These are phyloP conservation scores for Clathrus columnatus DNA, from an alignment of 768 basidiomycete genomes.

Conservation along the genomic window DNA sequence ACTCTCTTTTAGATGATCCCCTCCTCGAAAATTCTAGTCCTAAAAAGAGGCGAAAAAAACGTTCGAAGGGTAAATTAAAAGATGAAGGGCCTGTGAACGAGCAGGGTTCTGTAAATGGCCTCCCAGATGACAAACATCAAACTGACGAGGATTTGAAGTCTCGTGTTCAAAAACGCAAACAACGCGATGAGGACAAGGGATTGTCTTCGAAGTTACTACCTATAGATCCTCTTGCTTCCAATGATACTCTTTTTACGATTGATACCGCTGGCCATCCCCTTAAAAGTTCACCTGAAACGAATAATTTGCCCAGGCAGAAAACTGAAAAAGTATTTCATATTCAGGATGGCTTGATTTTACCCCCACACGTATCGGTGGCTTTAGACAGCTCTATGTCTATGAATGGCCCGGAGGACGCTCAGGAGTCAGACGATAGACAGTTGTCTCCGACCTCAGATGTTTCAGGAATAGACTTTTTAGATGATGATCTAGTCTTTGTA, in stretches of 20 bases:
- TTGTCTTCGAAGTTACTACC: no score
- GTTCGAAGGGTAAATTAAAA: background rate
- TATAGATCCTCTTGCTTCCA: no score
- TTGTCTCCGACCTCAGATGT: slow-evolving; percentile 6
- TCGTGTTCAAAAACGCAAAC: no score
- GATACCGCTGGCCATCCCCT: no score
- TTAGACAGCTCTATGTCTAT: slow-evolving; percentile 41
- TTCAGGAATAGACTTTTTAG: slow-evolving; percentile 60
- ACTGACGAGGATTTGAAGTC: background rate
- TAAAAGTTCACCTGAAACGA: no score
- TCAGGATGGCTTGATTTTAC: slow-evolving; percentile 39
- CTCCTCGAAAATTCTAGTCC: background rate
- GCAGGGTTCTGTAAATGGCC: background rate
- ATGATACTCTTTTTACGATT: no score
- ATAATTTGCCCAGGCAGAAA: background rate
- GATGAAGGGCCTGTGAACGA: background rate
- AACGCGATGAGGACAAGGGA: no score
- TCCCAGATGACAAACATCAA: background rate
- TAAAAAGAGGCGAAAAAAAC: background rate
- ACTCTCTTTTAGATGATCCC: no score
- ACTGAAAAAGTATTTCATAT: background rate
- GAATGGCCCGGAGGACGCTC: slow-evolving; percentile 40
- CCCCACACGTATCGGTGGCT: slow-evolving; percentile 60
- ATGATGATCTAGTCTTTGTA: slow-evolving; percentile 40
- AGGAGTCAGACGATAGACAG: slow-evolving; percentile 27